These are phyloP conservation scores for Coemansia nantahalensis DNA, from an alignment of 192 early-diverging fungal species.

Conservation along the genomic window DNA sequence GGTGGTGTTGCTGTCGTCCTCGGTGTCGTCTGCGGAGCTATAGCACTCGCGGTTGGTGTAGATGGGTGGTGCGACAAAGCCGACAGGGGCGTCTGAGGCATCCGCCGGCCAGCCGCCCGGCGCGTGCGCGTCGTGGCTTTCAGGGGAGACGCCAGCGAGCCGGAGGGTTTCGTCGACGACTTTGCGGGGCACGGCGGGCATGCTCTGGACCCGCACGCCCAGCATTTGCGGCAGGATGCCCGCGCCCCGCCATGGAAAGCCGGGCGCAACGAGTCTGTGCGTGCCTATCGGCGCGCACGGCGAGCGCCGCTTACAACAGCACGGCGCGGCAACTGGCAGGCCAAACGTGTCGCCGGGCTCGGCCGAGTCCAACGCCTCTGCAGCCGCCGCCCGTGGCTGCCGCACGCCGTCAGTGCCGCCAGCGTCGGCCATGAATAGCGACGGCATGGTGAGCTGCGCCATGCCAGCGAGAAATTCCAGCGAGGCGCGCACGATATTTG, in stretches of 20 bases:
- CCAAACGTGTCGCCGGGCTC: constrained; percentile 40
- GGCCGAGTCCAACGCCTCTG: background rate
- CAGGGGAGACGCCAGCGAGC: background rate
- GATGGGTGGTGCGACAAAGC: background rate
- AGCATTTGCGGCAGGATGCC: background rate
- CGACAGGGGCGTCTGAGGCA: background rate
- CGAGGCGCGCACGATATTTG: constrained; percentile 12
- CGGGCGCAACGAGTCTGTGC: too few relatives aligned
- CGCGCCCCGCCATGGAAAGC: too few relatives aligned
- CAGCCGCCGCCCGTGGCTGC: background rate
- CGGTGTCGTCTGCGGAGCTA: background rate
- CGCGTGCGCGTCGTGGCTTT: too few relatives aligned
- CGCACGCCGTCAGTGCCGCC: background rate
- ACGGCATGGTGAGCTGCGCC: constrained; percentile 37
- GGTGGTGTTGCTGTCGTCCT: constrained; percentile 10
- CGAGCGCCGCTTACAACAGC: constrained; percentile 27
- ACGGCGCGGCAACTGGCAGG: constrained; percentile 10
- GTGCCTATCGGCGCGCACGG: background rate
- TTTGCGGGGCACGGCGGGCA: constrained; percentile 2
- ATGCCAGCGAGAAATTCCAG: constrained; percentile 38
- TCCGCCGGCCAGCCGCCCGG: background rate
- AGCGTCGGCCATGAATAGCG: constrained; percentile 39
- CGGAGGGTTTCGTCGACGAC: constrained; percentile 14
- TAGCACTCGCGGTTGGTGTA: background rate
- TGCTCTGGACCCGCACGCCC: background rate